phyloP scores from a whole-genome alignment of 1,284 basidiomycete species.

The Microbotryum lychnidis-dioicae region DNA sequence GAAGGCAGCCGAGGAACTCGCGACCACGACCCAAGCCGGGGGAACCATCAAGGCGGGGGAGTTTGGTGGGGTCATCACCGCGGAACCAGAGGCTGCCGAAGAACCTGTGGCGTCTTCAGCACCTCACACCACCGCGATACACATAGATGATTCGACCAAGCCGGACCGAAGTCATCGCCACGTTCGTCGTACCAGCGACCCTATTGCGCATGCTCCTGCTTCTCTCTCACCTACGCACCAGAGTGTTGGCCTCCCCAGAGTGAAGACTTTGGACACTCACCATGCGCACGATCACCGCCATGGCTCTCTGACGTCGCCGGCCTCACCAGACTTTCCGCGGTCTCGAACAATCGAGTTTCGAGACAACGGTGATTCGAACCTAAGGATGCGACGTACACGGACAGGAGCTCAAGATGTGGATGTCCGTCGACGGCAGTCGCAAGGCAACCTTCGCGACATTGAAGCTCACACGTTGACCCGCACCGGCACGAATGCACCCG shows the following conservation, averaged over 20 bases:
- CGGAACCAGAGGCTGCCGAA: background rate
- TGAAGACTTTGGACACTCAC: constrained; percentile 12
- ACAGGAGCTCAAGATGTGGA: constrained; percentile 10
- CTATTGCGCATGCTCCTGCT: constrained; percentile 8
- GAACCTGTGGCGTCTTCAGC: background rate
- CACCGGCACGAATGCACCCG: constrained; percentile 34
- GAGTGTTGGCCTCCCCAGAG: background rate
- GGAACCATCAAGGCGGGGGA: background rate
- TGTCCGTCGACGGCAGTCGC: constrained; percentile 19
- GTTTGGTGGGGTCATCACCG: background rate
- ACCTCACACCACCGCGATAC: constrained; percentile 5
- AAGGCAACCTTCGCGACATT: constrained; percentile 20
- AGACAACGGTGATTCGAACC: constrained; percentile 31
- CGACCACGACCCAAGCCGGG: background rate
- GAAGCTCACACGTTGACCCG: constrained; percentile 18
- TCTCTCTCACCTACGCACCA: accelerated
- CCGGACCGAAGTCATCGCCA: constrained; percentile 8
- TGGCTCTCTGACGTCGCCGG: constrained; percentile 1
- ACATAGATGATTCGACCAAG: constrained; percentile 21
- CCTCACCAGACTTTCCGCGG: constrained; percentile 44
- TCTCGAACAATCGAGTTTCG: constrained; percentile 54
- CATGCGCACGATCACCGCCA: constrained; percentile 4
- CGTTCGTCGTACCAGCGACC: constrained; percentile 23
- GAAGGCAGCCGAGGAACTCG: background rate
- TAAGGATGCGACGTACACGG: constrained; percentile 16